Conservation (phyloP, 768 basidiomycete species). For the Sistotremastrum suecicum region DNA sequence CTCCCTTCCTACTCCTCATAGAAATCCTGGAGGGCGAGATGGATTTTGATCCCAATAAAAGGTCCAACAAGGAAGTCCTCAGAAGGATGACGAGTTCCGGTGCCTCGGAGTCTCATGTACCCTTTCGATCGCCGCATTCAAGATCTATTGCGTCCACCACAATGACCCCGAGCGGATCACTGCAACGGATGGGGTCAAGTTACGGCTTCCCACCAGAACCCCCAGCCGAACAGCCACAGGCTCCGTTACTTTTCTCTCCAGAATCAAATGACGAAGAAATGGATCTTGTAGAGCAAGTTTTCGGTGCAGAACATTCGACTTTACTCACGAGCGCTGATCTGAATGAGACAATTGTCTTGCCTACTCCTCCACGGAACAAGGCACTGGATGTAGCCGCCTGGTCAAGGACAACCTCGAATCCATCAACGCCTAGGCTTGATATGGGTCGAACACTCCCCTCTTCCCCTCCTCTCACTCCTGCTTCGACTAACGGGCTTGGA, state of each 20-base stretch:
- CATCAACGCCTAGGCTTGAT: slow-evolving; percentile 33
- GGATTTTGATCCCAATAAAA: slow-evolving; percentile 77
- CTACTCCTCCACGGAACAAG: slow-evolving; percentile 73
- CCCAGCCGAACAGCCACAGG: slow-evolving; percentile 2
- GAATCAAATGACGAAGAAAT: slow-evolving; percentile 64
- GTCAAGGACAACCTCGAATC: slow-evolving; percentile 40
- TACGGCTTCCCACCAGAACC: background rate
- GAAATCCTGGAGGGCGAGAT: slow-evolving; percentile 85
- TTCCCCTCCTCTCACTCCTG: slow-evolving; percentile 3
- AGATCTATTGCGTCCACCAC: too few species aligned
- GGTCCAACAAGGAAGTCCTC: slow-evolving; percentile 76
- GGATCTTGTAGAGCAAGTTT: slow-evolving; percentile 92
- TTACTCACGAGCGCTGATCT: slow-evolving; percentile 61
- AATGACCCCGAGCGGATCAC: too few species aligned
- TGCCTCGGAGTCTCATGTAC: background rate
- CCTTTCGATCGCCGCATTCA: background rate
- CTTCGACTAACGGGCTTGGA: background rate
- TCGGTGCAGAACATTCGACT: slow-evolving; percentile 64
- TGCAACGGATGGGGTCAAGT: too few species aligned
- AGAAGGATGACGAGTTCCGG: slow-evolving; percentile 44
- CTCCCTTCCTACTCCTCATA: slow-evolving; percentile 83
- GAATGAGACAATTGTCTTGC: slow-evolving; percentile 73
- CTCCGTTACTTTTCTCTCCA: slow-evolving; percentile 11
- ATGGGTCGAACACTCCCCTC: background rate
- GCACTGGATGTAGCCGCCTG: slow-evolving; percentile 79